phyloP scores from a whole-genome alignment of 768 basidiomycete genomes.

The Terana coerulea region DNA sequence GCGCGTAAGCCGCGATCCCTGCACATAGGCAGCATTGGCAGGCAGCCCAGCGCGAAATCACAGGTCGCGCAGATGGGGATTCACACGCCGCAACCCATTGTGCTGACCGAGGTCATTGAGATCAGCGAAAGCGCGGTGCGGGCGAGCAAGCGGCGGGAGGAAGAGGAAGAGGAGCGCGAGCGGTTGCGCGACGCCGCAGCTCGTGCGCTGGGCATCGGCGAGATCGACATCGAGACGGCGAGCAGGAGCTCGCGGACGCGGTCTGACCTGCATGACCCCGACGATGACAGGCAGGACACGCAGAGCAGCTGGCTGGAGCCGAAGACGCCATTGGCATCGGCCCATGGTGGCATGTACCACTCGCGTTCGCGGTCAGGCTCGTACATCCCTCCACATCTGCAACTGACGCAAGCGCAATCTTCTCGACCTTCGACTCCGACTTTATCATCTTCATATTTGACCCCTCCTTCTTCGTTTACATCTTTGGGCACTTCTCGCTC shows the following conservation, averaged over 20 bases:
- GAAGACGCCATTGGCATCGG: background rate
- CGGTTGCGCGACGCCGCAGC: conserved; percentile 75
- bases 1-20: conserved; percentile 11
- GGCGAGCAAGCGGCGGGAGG: conserved; percentile 27
- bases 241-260: conserved; percentile 11
- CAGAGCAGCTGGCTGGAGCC: conserved; percentile 15
- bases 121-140: conserved; percentile 35
- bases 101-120: conserved; percentile 71
- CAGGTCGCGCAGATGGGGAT: conserved; percentile 1
- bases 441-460: background rate
- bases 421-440: conserved; percentile 7
- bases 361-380: conserved; percentile 13
- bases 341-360: conserved; percentile 10
- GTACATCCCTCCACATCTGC: conserved; percentile 5
- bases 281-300: conserved; percentile 27
- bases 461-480: background rate
- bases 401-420: background rate
- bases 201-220: conserved; percentile 67
- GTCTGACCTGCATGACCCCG: conserved; percentile 23
- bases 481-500: background rate
- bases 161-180: conserved; percentile 69
- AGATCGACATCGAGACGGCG: conserved; percentile 36
- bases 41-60: conserved; percentile 16
- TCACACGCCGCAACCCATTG: conserved; percentile 33
- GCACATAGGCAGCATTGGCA: conserved; percentile 16